These are phyloP conservation scores for Penicillium flavigenum DNA, from an alignment of 495 filamentous ascomycete genomes.

Conservation along the genomic window DNA sequence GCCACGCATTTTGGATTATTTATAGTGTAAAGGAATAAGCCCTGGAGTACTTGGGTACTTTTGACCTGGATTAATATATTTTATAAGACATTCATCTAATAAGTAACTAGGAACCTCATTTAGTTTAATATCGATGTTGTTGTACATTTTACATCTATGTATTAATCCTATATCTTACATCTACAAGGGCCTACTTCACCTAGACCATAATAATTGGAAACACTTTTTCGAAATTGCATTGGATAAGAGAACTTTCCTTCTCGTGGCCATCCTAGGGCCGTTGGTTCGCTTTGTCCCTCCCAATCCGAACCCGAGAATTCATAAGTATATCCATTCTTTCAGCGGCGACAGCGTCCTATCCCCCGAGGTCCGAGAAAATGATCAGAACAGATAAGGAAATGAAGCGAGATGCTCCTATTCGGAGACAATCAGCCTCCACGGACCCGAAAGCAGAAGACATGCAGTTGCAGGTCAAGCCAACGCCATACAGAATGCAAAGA, in stretches of 20 bases:
- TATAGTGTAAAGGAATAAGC: too few species aligned
- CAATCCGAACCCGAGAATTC: slow-evolving; percentile 18
- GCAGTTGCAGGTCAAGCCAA: slow-evolving; percentile 52
- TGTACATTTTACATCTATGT: too few species aligned
- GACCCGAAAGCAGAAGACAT: slow-evolving; percentile 40
- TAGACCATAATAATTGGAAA: slow-evolving; percentile 4
- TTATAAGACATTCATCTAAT: too few species aligned
- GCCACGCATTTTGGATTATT: slow-evolving; percentile 1
- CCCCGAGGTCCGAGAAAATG: slow-evolving; percentile 44
- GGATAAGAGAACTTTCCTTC: slow-evolving; percentile 32
- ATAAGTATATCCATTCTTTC: slow-evolving; percentile 28
- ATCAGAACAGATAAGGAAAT: slow-evolving; percentile 28
- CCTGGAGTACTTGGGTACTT: too few species aligned
- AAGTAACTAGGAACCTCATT: too few species aligned
- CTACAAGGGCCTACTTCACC: too few species aligned
- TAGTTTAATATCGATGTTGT: too few species aligned
- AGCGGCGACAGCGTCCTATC: slow-evolving; percentile 41
- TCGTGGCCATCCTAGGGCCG: slow-evolving; percentile 17
- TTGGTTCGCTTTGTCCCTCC: slow-evolving; percentile 19
- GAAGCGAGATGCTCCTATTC: slow-evolving; percentile 37
- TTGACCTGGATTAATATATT: too few species aligned
- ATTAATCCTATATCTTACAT: not conserved
- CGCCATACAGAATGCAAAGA: slow-evolving; percentile 52
- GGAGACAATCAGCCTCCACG: slow-evolving; percentile 37
- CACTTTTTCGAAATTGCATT: slow-evolving; percentile 31